Conservation (phyloP, 2,329 filamentous ascomycete genomes). For the Thermothelomyces thermophilus region DNA sequence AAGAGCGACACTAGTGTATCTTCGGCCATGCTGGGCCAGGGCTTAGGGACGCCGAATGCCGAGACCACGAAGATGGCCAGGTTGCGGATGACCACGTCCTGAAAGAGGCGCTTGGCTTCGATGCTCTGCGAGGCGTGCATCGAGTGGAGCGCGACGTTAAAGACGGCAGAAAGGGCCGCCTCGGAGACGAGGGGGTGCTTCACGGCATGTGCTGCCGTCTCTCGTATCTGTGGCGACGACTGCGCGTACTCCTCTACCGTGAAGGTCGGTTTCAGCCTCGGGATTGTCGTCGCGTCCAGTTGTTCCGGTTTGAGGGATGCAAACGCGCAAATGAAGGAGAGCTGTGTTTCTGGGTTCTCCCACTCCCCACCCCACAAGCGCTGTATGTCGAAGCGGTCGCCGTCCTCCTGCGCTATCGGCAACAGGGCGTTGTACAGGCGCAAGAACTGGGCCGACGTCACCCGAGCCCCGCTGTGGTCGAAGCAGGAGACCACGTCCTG, state of each 20-base stretch:
- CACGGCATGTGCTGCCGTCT: slow-evolving; percentile 55
- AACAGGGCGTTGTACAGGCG: slow-evolving; percentile 73
- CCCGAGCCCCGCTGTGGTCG: slow-evolving; percentile 68
- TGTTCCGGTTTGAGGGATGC: slow-evolving; percentile 67
- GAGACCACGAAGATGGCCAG: slow-evolving; percentile 74
- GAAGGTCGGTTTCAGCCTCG: slow-evolving; percentile 72
- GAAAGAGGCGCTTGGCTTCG: slow-evolving; percentile 59
- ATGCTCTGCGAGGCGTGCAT: slow-evolving; percentile 54
- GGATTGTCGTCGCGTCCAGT: slow-evolving; percentile 79
- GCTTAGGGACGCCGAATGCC: slow-evolving; percentile 68
- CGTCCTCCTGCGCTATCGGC: slow-evolving; percentile 57
- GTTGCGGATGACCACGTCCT: slow-evolving; percentile 63
- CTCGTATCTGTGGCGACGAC: slow-evolving; percentile 43
- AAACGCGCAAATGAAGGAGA: slow-evolving; percentile 90
- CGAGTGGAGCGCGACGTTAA: slow-evolving; percentile 57
- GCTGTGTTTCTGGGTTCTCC: slow-evolving; percentile 77
- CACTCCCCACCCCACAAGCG: slow-evolving; percentile 85
- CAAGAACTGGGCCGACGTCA: slow-evolving; percentile 75
- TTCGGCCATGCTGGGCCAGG: slow-evolving; percentile 67
- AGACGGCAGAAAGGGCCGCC: slow-evolving; percentile 67
- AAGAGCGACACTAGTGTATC: slow-evolving; percentile 74
- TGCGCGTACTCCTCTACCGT: slow-evolving; percentile 51
- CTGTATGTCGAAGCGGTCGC: slow-evolving; percentile 71
- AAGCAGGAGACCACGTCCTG: slow-evolving; percentile 69
- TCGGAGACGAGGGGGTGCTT: slow-evolving; percentile 85